These are phyloP conservation scores for Fusarium sp. DNA, from an alignment of 2,329 filamentous ascomycete genomes.

Conservation along the genomic window DNA sequence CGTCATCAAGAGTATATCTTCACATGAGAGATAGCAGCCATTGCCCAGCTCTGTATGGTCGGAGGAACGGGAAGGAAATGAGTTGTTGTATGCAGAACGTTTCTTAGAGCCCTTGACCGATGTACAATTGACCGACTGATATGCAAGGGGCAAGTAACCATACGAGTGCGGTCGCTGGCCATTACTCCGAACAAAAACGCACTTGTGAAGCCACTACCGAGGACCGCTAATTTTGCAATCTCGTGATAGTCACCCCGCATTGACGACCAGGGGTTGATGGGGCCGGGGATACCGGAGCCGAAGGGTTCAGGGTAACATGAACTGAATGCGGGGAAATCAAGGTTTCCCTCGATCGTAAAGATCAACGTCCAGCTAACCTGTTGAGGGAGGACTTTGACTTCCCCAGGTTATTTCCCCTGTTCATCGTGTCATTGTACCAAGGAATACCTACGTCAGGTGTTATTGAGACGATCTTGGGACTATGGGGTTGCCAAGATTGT, in stretches of 20 bases:
- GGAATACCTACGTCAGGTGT: constrained; percentile 18
- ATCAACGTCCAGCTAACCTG: neutral
- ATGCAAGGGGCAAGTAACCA: neutral
- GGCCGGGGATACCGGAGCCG: constrained; percentile 27
- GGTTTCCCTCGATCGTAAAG: neutral
- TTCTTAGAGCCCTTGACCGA: no score
- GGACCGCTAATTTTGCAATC: neutral
- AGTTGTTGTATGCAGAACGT: no score
- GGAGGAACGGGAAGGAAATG: no score
- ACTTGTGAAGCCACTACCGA: constrained; percentile 3
- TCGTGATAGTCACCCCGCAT: constrained; percentile 20
- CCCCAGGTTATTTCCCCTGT: constrained; percentile 6
- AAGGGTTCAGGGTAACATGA: neutral
- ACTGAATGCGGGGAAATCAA: constrained; percentile 4
- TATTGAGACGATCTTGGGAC: neutral
- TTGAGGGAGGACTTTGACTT: neutral
- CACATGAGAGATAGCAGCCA: accelerated
- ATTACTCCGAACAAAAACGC: no score
- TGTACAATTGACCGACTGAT: no score
- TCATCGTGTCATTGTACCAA: neutral
- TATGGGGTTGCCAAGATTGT: neutral
- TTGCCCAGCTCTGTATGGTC: neutral
- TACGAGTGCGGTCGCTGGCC: accelerated
- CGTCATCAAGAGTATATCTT: accelerated
- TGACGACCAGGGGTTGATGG: neutral